Evolutionary conservation across 208 protist genomes (phyloP).

Genomic region (Leishmania tarentolae): DNA sequence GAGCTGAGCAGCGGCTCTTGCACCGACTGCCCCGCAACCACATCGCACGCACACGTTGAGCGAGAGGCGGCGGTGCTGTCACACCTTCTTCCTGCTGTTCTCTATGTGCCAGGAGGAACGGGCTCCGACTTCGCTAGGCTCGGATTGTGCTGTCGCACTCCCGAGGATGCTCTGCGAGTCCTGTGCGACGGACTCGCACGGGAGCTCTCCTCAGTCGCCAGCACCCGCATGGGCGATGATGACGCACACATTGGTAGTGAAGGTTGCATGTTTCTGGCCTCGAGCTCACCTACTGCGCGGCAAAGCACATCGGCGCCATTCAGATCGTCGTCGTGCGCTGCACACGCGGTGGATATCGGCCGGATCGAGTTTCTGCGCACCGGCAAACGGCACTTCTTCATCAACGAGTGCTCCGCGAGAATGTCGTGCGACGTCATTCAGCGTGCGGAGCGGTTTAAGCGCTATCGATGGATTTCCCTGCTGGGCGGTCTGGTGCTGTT

Average conservation of each 20-base stretch:
- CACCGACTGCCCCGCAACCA: neutral
- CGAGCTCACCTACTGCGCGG: neutral
- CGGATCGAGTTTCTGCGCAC: slow-evolving; percentile 75
- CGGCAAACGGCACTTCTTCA: slow-evolving; percentile 64
- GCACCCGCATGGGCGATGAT: neutral
- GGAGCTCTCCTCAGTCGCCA: neutral
- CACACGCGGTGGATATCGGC: slow-evolving; percentile 64
- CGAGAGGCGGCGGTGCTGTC: slow-evolving; percentile 56
- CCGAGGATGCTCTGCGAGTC: slow-evolving; percentile 40
- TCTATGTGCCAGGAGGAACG: slow-evolving; percentile 73
- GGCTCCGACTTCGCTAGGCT: slow-evolving; percentile 80
- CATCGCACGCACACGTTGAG: slow-evolving; percentile 42
- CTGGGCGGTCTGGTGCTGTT: slow-evolving; percentile 65
- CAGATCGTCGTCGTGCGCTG: neutral
- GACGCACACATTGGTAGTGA: neutral
- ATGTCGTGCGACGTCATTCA: slow-evolving; percentile 83
- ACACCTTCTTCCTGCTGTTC: slow-evolving; percentile 61
- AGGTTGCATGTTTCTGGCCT: neutral
- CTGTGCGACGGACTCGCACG: slow-evolving; percentile 24
- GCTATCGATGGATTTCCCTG: slow-evolving; percentile 32
- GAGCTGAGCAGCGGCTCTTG: neutral
- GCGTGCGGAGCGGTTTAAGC: slow-evolving; percentile 56
- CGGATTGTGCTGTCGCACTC: slow-evolving; percentile 53
- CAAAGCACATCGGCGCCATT: neutral
- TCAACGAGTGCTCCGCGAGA: slow-evolving; percentile 83